Evolutionary conservation across 2,329 filamentous ascomycete genomes (phyloP).

Genomic region (Aureobasidium mangrovei): DNA sequence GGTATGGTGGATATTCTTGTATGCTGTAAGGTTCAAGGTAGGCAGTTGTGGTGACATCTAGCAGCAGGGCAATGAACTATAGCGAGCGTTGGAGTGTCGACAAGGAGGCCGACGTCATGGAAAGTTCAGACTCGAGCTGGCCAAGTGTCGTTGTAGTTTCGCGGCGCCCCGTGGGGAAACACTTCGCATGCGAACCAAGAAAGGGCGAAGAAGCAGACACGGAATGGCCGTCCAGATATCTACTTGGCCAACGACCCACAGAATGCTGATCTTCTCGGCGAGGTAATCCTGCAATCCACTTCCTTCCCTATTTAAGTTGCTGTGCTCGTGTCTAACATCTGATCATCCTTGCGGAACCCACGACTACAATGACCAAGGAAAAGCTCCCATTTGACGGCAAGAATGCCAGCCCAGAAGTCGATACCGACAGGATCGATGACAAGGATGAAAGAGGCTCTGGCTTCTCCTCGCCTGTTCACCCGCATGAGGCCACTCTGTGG

Average conservation of each 20-base stretch:
- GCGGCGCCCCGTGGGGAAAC: background rate
- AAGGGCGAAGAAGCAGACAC: background rate
- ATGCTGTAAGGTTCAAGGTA: background rate
- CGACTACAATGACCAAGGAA: background rate
- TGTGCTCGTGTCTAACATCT: background rate
- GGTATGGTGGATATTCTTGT: background rate
- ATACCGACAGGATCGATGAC: conserved; percentile 5
- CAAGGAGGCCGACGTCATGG: too few relatives aligned
- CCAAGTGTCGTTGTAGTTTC: too few relatives aligned
- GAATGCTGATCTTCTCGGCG: conserved; percentile 8
- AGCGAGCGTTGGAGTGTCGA: too few relatives aligned
- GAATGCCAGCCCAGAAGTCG: background rate
- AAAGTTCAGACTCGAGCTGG: background rate
- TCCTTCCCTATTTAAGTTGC: background rate
- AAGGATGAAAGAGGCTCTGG: conserved; percentile 9
- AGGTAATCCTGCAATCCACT: background rate
- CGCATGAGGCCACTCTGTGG: background rate
- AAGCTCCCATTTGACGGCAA: background rate
- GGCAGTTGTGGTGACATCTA: too few relatives aligned
- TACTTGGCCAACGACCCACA: background rate
- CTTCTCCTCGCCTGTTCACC: background rate
- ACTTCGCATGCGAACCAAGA: background rate
- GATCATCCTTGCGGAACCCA: background rate
- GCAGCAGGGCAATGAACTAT: too few relatives aligned
- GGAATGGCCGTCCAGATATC: background rate